phyloP scores from a whole-genome alignment of 1,284 basidiomycete genomes.

The Leccinum fallax region DNA sequence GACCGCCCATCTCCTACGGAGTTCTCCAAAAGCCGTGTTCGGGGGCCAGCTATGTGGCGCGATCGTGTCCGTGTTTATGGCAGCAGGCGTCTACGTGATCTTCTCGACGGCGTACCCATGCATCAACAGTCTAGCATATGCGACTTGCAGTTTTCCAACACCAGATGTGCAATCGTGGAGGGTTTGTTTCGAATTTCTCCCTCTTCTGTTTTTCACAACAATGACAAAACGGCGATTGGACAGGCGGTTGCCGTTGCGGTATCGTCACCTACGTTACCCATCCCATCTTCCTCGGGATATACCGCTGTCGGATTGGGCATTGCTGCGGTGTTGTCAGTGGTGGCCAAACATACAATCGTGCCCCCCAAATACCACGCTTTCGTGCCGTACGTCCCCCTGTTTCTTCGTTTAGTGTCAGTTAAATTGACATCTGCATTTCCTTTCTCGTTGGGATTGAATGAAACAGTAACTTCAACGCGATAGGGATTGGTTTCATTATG shows the following conservation, averaged over 20 bases:
- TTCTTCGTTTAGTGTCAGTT: background rate
- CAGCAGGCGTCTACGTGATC: conserved; percentile 18
- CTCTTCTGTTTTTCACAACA: too few relatives aligned
- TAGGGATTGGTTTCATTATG: conserved; percentile 1
- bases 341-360: conserved; percentile 16
- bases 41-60: conserved; percentile 52
- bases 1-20: conserved; percentile 69
- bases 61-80: conserved; percentile 22
- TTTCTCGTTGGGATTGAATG: background rate
- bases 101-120: conserved; percentile 70
- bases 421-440: background rate
- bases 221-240: background rate
- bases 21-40: conserved; percentile 69
- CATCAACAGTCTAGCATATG: conserved; percentile 46
- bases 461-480: background rate
- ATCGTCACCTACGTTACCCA: conserved; percentile 15
- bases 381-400: conserved; percentile 16
- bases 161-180: conserved; percentile 29
- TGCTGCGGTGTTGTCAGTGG: conserved; percentile 12
- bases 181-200: conserved; percentile 28
- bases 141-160: conserved; percentile 24
- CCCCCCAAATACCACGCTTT: conserved; percentile 18
- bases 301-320: conserved; percentile 15
- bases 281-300: conserved; percentile 17
- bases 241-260: conserved; percentile 14